Base-by-base conservation (phyloP, 2,329 filamentous ascomycete species). In the Ophiostoma australiae region DNA sequence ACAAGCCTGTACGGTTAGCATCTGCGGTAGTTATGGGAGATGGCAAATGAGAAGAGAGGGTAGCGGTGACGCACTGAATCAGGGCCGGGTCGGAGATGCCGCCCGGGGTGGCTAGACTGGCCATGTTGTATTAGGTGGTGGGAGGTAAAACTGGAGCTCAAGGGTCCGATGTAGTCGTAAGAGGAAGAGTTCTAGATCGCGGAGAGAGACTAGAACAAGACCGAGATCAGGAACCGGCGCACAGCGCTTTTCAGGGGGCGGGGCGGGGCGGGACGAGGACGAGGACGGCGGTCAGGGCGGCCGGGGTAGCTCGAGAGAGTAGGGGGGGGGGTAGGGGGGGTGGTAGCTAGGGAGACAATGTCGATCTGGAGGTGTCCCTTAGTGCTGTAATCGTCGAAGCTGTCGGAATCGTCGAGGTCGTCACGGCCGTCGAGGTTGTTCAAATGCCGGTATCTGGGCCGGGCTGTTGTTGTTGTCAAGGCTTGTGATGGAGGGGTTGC, bases 1-100 rank as follows among this genome's bases (percentile, higher is more conserved):
- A 99, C 95, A 77, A 98, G 91, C 78, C 88, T 90, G 35, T 74
- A 70, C n/a, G 5, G 70, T 70, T 67, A 72, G 72, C 13, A 31
- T 31, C 17, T 17, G 55, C 52, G 20, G 23, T 31, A 23, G 55
- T 2, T 13, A 61, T n/a, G 17, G 63, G 13, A 39, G 35, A 37
- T 10, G 4, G 35, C n/a, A 23, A 48, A 35, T 31, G 27, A 31
- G 27, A 31, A 31, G 27, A 31, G 27, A 6, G 8, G n/a, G 39
- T 11, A 52, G 35, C 33, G n/a, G 6, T 1, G 15, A 74, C 75
- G 55, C 48, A 76, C 75, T 75, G 74, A 71, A 76, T 76, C 70
- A 76, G 72, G 39, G 75, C 74, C 66, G 75, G 75, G 69, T 76
- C 75, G 37, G 75, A 76, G 70, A 76, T 76, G 70, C 75, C 75